These are phyloP conservation scores for Kentomonas sorsogonicus DNA, from an alignment of 208 protist species.

Conservation along the genomic window DNA sequence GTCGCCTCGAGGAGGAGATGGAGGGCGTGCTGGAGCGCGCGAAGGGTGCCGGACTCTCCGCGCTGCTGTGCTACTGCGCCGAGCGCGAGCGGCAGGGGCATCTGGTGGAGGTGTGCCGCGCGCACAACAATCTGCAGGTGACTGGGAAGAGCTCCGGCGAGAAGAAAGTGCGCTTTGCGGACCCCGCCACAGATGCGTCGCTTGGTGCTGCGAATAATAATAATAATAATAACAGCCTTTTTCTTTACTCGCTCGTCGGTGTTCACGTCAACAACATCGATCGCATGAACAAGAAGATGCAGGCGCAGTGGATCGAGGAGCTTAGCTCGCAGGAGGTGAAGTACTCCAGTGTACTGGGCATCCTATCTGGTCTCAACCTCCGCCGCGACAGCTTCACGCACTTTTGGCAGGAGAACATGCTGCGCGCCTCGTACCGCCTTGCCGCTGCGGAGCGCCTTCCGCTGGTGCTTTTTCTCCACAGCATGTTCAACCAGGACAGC, in stretches of 20 bases:
- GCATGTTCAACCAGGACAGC: neutral
- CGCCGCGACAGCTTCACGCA: constrained; percentile 55
- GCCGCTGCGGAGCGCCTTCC: constrained; percentile 44
- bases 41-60: constrained; percentile 31
- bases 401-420: constrained; percentile 67
- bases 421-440: constrained; percentile 38
- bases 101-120: constrained; percentile 48
- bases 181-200: constrained; percentile 10
- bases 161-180: constrained; percentile 19
- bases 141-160: neutral
- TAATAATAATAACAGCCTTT: constrained; percentile 8
- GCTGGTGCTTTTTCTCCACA: constrained; percentile 55
- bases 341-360: constrained; percentile 45
- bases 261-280: constrained; percentile 82
- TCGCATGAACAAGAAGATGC: constrained; percentile 54
- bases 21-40: constrained; percentile 50
- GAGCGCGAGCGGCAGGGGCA: constrained; percentile 67
- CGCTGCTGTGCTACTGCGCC: constrained; percentile 57
- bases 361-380: constrained; percentile 68
- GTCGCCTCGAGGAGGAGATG: constrained; percentile 47
- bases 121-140: constrained; percentile 41
- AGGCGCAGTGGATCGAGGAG: constrained; percentile 64
- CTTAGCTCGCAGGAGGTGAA: constrained; percentile 31
- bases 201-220: neutral
- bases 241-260: constrained; percentile 58